phyloP scores from a whole-genome alignment of 2,329 filamentous ascomycete species.

The Diaporthe caulivora region DNA sequence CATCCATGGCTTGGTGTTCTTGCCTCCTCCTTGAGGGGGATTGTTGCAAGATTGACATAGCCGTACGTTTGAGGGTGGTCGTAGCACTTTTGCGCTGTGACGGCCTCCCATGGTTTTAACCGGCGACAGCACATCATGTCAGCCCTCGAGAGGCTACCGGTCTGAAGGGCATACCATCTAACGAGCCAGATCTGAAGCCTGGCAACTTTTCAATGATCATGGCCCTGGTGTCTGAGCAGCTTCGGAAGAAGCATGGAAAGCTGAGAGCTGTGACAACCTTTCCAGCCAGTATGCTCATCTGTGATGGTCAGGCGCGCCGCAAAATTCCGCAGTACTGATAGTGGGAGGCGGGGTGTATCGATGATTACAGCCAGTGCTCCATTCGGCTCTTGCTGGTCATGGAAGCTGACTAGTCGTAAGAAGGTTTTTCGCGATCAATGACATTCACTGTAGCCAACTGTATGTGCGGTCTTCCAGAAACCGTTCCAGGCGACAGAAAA shows the following conservation, averaged over 20 bases:
- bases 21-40: conserved; percentile 30
- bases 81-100: conserved; percentile 43
- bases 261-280: not conserved
- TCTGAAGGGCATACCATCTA: not conserved
- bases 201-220: not conserved
- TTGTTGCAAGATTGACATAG: conserved; percentile 41
- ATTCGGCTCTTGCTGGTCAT: not conserved
- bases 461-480: not conserved
- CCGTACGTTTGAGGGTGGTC: conserved; percentile 43
- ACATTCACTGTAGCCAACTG: not conserved
- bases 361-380: not conserved
- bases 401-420: not conserved
- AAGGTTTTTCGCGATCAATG: not conserved
- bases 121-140: conserved; percentile 42
- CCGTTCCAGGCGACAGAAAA: not conserved
- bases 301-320: not conserved
- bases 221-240: not conserved
- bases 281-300: not conserved
- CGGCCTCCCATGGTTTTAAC: conserved; percentile 46
- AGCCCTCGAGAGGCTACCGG: not conserved
- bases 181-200: too few species aligned
- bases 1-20: conserved; percentile 35
- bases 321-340: not conserved
- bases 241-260: not conserved
- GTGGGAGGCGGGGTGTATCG: not conserved